These are phyloP conservation scores for Pleomassaria siparia DNA, from an alignment of 2,329 filamentous ascomycete species.

Conservation along the genomic window DNA sequence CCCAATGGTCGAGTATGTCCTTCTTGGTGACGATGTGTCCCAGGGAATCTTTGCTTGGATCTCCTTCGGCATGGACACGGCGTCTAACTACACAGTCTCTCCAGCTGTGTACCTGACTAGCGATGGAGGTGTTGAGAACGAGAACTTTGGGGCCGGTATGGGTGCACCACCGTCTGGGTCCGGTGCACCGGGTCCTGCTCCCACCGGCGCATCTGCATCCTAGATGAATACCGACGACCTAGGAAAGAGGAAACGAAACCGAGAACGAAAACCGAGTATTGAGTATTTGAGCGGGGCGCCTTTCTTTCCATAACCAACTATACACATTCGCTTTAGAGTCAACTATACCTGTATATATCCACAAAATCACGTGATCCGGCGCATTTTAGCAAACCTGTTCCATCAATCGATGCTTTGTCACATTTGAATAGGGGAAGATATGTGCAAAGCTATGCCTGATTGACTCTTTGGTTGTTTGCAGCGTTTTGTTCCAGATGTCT, in stretches of 20 bases:
- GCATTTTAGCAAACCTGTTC: too few species aligned
- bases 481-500: too few species aligned
- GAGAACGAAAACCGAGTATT: too few species aligned
- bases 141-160: conserved; percentile 17
- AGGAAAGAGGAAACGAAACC: not conserved
- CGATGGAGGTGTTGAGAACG: conserved; percentile 33
- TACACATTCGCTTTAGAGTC: too few species aligned
- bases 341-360: too few species aligned
- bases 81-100: conserved; percentile 26
- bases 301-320: too few species aligned
- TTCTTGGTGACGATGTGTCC: conserved; percentile 53
- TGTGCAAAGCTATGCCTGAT: too few species aligned
- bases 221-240: not conserved
- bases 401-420: too few species aligned
- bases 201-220: conserved; percentile 8
- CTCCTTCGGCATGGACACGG: conserved; percentile 33
- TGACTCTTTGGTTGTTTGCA: too few species aligned
- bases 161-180: conserved; percentile 13
- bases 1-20: conserved; percentile 61
- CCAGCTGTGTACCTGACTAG: conserved; percentile 28
- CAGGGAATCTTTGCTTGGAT: conserved; percentile 40
- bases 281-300: too few species aligned
- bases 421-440: too few species aligned
- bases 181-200: conserved; percentile 10
- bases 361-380: too few species aligned